Conservation (phyloP, 192 early-diverging fungal genomes). For the Oehlia diaphana region DNA sequence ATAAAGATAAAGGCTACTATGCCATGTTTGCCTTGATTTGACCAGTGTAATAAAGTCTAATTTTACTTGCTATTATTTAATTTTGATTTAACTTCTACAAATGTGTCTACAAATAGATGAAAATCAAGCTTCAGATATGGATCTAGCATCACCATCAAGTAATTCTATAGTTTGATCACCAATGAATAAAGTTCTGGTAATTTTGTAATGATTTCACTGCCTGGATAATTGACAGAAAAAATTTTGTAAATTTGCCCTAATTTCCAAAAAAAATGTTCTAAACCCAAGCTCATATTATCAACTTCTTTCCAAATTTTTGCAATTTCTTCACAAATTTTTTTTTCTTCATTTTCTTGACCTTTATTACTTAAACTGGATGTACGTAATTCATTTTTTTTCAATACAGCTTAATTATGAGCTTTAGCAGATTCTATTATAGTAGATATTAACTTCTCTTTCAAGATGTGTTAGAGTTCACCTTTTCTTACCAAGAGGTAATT, state of each 20-base stretch:
- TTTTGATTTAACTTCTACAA: too few species aligned
- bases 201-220: neutral
- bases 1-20: too few species aligned
- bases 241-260: slow-evolving; percentile 24
- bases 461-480: too few species aligned
- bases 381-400: neutral
- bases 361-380: too few species aligned
- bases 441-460: too few species aligned
- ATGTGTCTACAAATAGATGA: slow-evolving; percentile 3
- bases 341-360: too few species aligned
- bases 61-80: too few species aligned
- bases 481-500: too few species aligned
- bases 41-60: too few species aligned
- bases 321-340: neutral
- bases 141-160: slow-evolving; percentile 23
- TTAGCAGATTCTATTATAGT: too few species aligned
- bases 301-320: slow-evolving; percentile 3
- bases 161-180: slow-evolving; percentile 23
- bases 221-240: neutral
- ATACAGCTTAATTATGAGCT: too few species aligned
- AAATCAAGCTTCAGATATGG: slow-evolving; percentile 22
- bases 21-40: too few species aligned
- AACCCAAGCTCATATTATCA: slow-evolving; percentile 14
- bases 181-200: slow-evolving; percentile 20
- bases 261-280: slow-evolving; percentile 24